Conservation (phyloP, 352 stramenopile genomes). For the Phytophthora pluvialis region DNA sequence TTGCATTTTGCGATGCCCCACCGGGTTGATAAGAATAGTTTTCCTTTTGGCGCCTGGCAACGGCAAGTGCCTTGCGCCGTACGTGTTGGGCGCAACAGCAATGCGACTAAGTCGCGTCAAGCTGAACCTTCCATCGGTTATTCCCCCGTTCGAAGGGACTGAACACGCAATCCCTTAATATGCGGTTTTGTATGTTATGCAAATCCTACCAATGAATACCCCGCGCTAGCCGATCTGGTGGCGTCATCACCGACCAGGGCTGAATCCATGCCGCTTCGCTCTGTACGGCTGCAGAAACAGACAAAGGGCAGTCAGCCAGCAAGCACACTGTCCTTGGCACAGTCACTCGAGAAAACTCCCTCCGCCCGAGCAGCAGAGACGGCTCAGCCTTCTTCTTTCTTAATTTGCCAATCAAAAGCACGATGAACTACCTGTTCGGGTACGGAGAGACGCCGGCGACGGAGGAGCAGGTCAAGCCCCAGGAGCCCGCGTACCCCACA, state of each 20-base stretch:
- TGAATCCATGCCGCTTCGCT: conserved; percentile 33
- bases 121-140: not conserved
- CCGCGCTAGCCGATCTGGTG: conserved; percentile 6
- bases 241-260: conserved; percentile 20
- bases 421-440: conserved; percentile 50
- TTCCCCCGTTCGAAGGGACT: not conserved
- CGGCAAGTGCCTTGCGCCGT: too few species aligned
- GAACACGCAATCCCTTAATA: not conserved
- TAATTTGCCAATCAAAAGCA: not conserved
- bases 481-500: conserved; percentile 48
- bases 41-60: not conserved
- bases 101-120: conserved; percentile 3
- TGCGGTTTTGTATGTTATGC: not conserved
- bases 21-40: too few species aligned
- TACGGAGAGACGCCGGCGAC: conserved; percentile 32
- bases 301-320: conserved; percentile 3
- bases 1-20: too few species aligned
- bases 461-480: conserved; percentile 36
- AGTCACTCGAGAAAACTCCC: conserved; percentile 32
- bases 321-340: conserved; percentile 1
- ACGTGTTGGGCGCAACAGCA: too few species aligned
- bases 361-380: conserved; percentile 11
- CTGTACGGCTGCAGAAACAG: conserved; percentile 23
- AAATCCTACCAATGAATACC: conserved; percentile 1
- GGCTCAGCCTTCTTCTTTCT: not conserved